Evolutionary conservation across 441 rosid genomes (phyloP).

Genomic region (Adansonia madagascariensis): DNA sequence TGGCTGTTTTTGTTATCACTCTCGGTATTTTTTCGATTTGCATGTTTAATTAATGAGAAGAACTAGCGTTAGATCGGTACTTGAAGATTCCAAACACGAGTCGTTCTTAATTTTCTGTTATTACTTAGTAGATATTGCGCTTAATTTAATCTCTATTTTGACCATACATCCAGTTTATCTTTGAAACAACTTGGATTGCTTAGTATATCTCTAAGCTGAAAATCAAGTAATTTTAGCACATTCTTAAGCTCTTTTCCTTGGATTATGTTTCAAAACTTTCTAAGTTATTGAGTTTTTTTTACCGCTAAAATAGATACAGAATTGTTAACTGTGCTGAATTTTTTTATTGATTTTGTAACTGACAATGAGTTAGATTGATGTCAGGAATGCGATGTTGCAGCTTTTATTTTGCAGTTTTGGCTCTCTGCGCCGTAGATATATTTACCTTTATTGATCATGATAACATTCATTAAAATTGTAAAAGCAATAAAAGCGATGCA

Average conservation of each 20-base stretch:
- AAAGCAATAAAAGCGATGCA: too few relatives aligned
- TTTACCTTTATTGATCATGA: too few relatives aligned
- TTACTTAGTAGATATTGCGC: neutral
- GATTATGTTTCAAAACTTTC: neutral
- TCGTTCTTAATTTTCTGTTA: neutral
- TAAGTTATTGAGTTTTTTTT: neutral
- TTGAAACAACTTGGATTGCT: constrained; percentile 6
- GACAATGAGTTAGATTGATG: neutral
- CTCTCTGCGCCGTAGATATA: too few relatives aligned
- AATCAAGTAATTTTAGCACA: neutral
- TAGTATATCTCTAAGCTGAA: neutral
- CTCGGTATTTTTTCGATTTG: neutral
- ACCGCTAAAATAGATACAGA: neutral
- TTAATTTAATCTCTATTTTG: constrained; percentile 5
- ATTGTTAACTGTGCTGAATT: neutral
- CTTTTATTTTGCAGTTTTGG: too few relatives aligned
- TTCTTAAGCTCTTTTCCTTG: neutral
- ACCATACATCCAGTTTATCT: neutral
- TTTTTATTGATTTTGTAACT: neutral
- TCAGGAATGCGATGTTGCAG: too few relatives aligned
- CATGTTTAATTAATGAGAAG: neutral
- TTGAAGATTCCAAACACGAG: neutral
- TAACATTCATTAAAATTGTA: too few relatives aligned
- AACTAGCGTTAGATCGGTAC: neutral
- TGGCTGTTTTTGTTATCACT: neutral